Percentiles rank a stretch among this genome's conserved stretches.
Evolutionary conservation across 2,329 filamentous ascomycete genomes (phyloP).

Genomic region (Arthrobotrys pseudoclavata): DNA sequence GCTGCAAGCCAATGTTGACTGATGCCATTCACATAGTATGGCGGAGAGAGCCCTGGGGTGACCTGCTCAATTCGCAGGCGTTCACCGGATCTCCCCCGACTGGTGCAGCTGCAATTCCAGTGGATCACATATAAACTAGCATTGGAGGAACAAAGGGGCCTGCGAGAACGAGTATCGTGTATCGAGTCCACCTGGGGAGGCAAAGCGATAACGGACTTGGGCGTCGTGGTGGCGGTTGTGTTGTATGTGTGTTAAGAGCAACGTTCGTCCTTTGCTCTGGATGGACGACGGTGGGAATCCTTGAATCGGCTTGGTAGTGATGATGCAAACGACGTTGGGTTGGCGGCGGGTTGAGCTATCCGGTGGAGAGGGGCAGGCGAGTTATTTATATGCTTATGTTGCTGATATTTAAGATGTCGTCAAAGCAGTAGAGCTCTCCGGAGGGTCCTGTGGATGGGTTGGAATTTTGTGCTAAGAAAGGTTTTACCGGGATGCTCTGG

Average conservation of each 20-base stretch:
- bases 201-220: conserved; percentile 19
- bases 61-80: conserved; percentile 19
- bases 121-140: conserved; percentile 36
- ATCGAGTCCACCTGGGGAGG: conserved; percentile 13
- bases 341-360: conserved; percentile 23
- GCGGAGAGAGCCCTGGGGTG: conserved; percentile 10
- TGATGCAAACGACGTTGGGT: conserved; percentile 3
- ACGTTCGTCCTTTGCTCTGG: conserved; percentile 3
- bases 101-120: conserved; percentile 15
- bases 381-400: conserved; percentile 52
- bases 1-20: conserved; percentile 14
- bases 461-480: conserved; percentile 31
- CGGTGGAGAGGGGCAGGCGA: conserved; percentile 53
- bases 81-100: conserved; percentile 36
- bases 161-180: conserved; percentile 1
- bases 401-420: conserved; percentile 44
- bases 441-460: conserved; percentile 35
- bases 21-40: conserved; percentile 30
- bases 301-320: conserved; percentile 9
- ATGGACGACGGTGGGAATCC: conserved; percentile 2
- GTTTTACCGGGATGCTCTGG: conserved; percentile 42
- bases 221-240: conserved; percentile 3
- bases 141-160: not conserved
- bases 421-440: conserved; percentile 42
- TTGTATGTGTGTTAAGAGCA: conserved; percentile 24